Base-by-base conservation (phyloP, 83 land plant species). In the Diphasiastrum complanatum region DNA sequence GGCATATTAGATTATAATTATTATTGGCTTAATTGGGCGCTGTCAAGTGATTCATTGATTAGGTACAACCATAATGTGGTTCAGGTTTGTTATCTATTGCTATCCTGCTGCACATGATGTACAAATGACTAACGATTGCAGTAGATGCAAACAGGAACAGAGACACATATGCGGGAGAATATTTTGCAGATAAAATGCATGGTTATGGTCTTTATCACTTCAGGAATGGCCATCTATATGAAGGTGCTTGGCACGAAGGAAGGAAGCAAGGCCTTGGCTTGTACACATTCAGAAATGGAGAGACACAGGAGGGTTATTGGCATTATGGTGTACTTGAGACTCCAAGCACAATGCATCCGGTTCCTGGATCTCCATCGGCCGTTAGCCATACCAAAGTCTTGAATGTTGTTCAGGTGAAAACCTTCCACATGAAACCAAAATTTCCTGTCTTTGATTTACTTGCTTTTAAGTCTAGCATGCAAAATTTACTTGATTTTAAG, bases 171-270 rank as follows among this genome's bases (percentile, higher is more conserved):
- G 78, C 85, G 62, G 96, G 96, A 30, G 91, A 89, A 48, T 89
- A 89, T 54, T 89, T 85, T 79, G 79, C 85, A 27, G 91, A 89
- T 65, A 85, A 79, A 62, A 86, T 89, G 88, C 91, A 89, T 69
- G 96, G 96, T 18, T 89, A 83, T 79, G 96, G 96, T 27, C 83
- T 85, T 2, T 89, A 89, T 55, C 82, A 68, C 29, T 89, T 85
- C 73, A 83, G 75, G 5, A 85, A 89, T 75, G 91, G 96, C 16
- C 96, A 89, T 63, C 62, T 69, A 0, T 89, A 86, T 64, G 96
- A 89, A 72, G 96, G 96, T 60, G 84, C 91, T 11, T 86, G 96
- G 96, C 87, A 89, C 61, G 96, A 89, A 67, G 96, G 96, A 41
- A 77, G 76, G 61, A 85, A 83, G 59, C 96, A 89, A 58, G 96